Base-by-base conservation (phyloP, 192 early-diverging fungal genomes). In the Lunasporangiospora selenospora region DNA sequence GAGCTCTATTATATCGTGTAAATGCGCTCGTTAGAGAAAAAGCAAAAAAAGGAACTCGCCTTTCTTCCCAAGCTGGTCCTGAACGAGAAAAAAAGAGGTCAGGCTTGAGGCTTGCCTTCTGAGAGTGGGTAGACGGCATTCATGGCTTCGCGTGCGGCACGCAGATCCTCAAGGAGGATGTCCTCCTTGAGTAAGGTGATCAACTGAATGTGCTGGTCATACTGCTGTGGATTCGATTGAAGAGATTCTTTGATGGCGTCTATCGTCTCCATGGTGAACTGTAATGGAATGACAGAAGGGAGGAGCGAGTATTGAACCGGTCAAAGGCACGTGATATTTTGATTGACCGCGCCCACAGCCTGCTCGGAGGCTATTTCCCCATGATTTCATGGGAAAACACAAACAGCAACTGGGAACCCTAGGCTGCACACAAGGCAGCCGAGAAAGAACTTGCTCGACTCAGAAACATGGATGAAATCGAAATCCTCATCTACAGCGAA, bases 61-160 rank as follows among this genome's bases (percentile, higher is more conserved):
- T n/a, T n/a, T n/a, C n/a, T n/a, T n/a, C n/a, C 18, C n/a, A 38
- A 56, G 3, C 32, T 41, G 23, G 1, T 31, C 18, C 29, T 50
- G 19, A 37, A 18, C 6, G 12, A 16, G 33, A 49, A 8, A 48
- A 40, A 42, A 52, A 30, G n/a, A 32, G 6, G 24, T 12, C 2
- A 31, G 16, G 12, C 16, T 10, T 11, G 6, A 13, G n/a, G 36
- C 47, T 23, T 75, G 90, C 88, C 79, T 83, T 90, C 88, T 13
- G 84, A 61, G 2, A 92, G 56, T 15, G 90, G 89, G 51, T 82
- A 92, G 0, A 83, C 31, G 0, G 52, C 38, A 27, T 80, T 84
- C 87, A 90, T 88, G 4, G 62, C 34, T 49, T 85, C 67, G 1
- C 88, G 65, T 8, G 89, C 89, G 0, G 33, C 54, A 18, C 83